phyloP scores from a whole-genome alignment of 306 rosid species.

The Cicer chorassanicum region DNA sequence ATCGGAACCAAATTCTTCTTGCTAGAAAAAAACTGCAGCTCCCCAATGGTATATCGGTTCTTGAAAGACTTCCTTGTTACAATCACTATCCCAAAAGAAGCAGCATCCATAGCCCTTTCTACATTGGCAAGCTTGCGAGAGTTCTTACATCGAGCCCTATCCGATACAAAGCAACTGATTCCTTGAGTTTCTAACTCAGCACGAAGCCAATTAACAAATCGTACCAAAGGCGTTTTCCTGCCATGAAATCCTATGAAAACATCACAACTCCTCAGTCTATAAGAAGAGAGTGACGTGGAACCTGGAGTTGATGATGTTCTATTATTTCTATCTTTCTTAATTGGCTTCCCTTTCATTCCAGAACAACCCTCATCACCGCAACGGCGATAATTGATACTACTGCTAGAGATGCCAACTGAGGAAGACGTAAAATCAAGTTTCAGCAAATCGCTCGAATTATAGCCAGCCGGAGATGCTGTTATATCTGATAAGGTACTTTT shows the following conservation, averaged over 20 bases:
- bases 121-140: conserved; percentile 68
- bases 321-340: conserved; percentile 52
- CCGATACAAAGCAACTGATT: conserved; percentile 80
- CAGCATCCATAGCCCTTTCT: conserved; percentile 87
- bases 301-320: conserved; percentile 52
- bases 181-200: conserved; percentile 93
- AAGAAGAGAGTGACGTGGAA: conserved; percentile 49
- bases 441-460: conserved; percentile 59
- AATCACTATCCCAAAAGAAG: conserved; percentile 81
- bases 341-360: conserved; percentile 59
- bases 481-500: conserved; percentile 53
- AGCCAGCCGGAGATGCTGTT: conserved; percentile 56
- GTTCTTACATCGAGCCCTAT: conserved; percentile 72
- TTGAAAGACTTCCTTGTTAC: conserved; percentile 82
- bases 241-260: conserved; percentile 86
- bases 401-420: conserved; percentile 65
- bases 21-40: conserved; percentile 68
- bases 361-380: conserved; percentile 55
- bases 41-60: conserved; percentile 86
- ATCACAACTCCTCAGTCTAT: conserved; percentile 77
- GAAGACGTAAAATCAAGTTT: conserved; percentile 64
- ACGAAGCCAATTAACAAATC: conserved; percentile 84
- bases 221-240: conserved; percentile 63
- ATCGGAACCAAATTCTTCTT: conserved; percentile 91
- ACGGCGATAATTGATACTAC: conserved; percentile 60